Base-by-base conservation (phyloP, 352 stramenopile species). In the Phytophthora pluvialis region DNA sequence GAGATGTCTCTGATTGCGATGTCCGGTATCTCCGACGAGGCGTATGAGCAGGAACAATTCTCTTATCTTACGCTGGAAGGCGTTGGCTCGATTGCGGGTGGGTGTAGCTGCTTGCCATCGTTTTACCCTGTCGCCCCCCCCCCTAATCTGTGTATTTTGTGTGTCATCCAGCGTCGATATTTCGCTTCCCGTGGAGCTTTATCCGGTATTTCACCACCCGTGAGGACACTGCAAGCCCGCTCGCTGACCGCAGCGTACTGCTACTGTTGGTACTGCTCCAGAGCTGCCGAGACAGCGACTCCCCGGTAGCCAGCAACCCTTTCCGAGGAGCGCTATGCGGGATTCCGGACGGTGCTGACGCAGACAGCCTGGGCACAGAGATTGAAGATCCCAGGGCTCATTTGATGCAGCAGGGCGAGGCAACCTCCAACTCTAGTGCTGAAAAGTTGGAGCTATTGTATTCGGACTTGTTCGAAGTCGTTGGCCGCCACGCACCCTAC, bases 11-110 rank as follows among this genome's bases (percentile, higher is more conserved):
- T 93, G 10, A 83, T 90, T 51, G 76, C 78, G 33, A 87, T 90
- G 43, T 90, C 80, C 0, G 77, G 78, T 33, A 60, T 64, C 16
- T 82, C 74, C 3, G 54, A 89, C 15, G 57, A 75, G 21, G 66
- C 58, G 1, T 70, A 81, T 6, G 80, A 93, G 9, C 67, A 63
- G 4, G 82, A 90, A 26, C 70, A 83, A 39, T 88, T 90, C 35
- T 91, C 80, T 32, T 91, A 86, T 60, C 67, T 88, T 28, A 91
- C 78, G 13, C 65, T 95, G 0, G 84, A 91, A 61, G 83, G 84
- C 16, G 72, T 92, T 32, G 78, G 81, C 8, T 80, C 67, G 9
- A 63, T 93, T 21, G 83, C 86, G 26, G 75, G 85, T 91, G 70
- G 32, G 78, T 81, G 10, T 11, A 38, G 2, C 26, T 13, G 16